A percentile compares a stretch with the other conserved stretches of the same genome.
Conservation (phyloP, 2,329 filamentous ascomycete species). For the Davidsoniella australis region DNA sequence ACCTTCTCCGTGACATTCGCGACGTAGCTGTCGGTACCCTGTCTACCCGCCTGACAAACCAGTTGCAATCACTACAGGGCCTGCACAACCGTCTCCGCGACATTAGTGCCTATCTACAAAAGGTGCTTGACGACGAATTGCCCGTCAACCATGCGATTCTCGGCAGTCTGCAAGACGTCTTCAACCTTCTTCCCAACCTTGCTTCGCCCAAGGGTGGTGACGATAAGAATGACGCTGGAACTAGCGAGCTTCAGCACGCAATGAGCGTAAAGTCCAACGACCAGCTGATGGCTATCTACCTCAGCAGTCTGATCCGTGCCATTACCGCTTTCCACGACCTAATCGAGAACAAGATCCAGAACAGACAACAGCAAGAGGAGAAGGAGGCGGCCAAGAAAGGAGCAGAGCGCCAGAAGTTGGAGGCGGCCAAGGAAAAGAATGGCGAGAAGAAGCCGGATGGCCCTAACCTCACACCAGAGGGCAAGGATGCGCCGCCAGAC, state of each 20-base stretch:
- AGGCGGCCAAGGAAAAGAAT: slow-evolving; percentile 22
- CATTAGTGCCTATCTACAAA: slow-evolving; percentile 88
- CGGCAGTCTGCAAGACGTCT: slow-evolving; percentile 96
- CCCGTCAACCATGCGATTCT: slow-evolving; percentile 96
- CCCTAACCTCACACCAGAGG: slow-evolving; percentile 10
- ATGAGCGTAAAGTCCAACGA: slow-evolving; percentile 99
- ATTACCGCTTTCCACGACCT: slow-evolving; percentile 98
- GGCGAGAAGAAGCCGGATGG: slow-evolving; percentile 31
- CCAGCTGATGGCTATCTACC: slow-evolving; percentile 95
- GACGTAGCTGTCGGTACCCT: slow-evolving; percentile 95
- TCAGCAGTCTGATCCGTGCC: slow-evolving; percentile 88
- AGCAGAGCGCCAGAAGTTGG: slow-evolving; percentile 41
- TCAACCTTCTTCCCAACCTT: slow-evolving; percentile 93
- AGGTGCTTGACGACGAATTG: slow-evolving; percentile 80
- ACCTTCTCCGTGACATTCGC: slow-evolving; percentile 90
- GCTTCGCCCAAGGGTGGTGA: slow-evolving; percentile 60
- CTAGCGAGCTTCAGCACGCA: slow-evolving; percentile 71
- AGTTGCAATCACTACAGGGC: slow-evolving; percentile 91
- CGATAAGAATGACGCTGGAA: slow-evolving; percentile 36
- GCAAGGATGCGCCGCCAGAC: slow-evolving; percentile 35
- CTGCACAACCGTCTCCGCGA: slow-evolving; percentile 87
- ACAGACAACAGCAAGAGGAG: slow-evolving; percentile 90
- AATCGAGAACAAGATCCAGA: slow-evolving; percentile 99
- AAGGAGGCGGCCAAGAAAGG: slow-evolving; percentile 76
- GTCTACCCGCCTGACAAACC: slow-evolving; percentile 90